Evolutionary conservation across 768 basidiomycete species (phyloP).

Genomic region (Dendrothele bispora): DNA sequence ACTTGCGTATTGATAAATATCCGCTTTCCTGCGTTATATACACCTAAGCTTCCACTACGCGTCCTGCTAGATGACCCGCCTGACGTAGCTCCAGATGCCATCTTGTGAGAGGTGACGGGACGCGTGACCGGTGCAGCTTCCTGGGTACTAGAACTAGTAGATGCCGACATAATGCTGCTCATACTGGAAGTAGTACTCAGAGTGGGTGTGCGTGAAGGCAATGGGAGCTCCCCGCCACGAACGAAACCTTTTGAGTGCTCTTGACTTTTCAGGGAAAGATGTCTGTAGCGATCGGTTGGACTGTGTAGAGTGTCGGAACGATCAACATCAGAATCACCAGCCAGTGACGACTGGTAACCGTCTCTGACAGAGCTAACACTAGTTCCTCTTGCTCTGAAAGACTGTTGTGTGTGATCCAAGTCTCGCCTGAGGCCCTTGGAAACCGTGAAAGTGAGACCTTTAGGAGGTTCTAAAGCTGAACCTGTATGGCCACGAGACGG

Average conservation of each 20-base stretch:
- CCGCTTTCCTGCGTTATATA: slow-evolving; percentile 36
- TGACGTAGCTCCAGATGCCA: slow-evolving; percentile 28
- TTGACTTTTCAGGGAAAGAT: slow-evolving; percentile 47
- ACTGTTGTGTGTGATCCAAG: slow-evolving; percentile 26
- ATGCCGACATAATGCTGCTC: slow-evolving; percentile 36
- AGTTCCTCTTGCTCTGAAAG: slow-evolving; percentile 52
- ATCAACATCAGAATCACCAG: slow-evolving; percentile 54
- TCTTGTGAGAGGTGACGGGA: slow-evolving; percentile 37
- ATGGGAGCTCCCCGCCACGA: slow-evolving; percentile 61
- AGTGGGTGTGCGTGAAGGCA: slow-evolving; percentile 53
- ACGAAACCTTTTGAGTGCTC: slow-evolving; percentile 41
- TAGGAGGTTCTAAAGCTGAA: slow-evolving; percentile 33
- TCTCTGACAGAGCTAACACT: slow-evolving; percentile 53
- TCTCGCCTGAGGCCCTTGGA: slow-evolving; percentile 18
- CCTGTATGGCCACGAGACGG: slow-evolving; percentile 38
- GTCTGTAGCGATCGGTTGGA: slow-evolving; percentile 42
- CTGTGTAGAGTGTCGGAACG: slow-evolving; percentile 44
- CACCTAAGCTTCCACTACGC: slow-evolving; percentile 63
- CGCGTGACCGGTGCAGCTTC: slow-evolving; percentile 40
- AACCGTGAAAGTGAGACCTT: slow-evolving; percentile 25
- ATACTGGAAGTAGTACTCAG: slow-evolving; percentile 37
- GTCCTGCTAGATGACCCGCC: slow-evolving; percentile 42
- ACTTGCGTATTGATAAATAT: slow-evolving; percentile 37
- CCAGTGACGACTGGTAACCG: slow-evolving; percentile 33
- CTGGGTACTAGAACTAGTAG: slow-evolving; percentile 32